A percentile compares a stretch with the other conserved stretches of the same genome.
Conservation (phyloP, 768 basidiomycete species). For the Cystobasidium onofrii region DNA sequence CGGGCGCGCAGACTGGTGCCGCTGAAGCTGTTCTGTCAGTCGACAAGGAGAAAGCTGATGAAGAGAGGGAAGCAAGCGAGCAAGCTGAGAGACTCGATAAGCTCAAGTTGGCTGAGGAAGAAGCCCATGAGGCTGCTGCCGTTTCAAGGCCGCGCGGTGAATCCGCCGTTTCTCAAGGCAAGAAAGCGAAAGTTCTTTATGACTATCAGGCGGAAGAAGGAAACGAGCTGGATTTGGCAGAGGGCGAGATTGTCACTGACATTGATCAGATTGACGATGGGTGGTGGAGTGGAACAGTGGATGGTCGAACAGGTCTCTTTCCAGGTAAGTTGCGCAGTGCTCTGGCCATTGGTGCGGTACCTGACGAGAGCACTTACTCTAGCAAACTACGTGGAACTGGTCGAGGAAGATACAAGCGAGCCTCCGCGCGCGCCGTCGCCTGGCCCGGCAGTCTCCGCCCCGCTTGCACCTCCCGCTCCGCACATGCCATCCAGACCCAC, state of each 20-base stretch:
- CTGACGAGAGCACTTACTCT: background rate
- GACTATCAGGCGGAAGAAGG: conserved; percentile 77
- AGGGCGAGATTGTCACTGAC: conserved; percentile 72
- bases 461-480: conserved; percentile 48
- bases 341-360: background rate
- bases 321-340: conserved; percentile 53
- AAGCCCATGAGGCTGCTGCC: conserved; percentile 33
- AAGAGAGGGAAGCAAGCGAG: background rate
- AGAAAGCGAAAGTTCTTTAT: conserved; percentile 67
- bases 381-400: conserved; percentile 81
- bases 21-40: conserved; percentile 42
- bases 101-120: conserved; percentile 30
- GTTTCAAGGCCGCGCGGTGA: conserved; percentile 26
- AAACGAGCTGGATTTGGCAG: conserved; percentile 70
- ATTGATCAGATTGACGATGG: conserved; percentile 76
- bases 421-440: conserved; percentile 44
- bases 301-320: conserved; percentile 73
- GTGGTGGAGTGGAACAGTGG: conserved; percentile 81
- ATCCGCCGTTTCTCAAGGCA: conserved; percentile 47
- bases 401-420: conserved; percentile 48
- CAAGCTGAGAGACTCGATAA: conserved; percentile 22
- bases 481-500: conserved; percentile 49
- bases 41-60: conserved; percentile 30
- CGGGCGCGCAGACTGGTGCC: conserved; percentile 33
- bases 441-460: conserved; percentile 46